A percentile compares a stretch with the other conserved stretches of the same genome.
phyloP scores from a whole-genome alignment of 805 yeast species.

The Kluyveromyces dobzhanskii region DNA sequence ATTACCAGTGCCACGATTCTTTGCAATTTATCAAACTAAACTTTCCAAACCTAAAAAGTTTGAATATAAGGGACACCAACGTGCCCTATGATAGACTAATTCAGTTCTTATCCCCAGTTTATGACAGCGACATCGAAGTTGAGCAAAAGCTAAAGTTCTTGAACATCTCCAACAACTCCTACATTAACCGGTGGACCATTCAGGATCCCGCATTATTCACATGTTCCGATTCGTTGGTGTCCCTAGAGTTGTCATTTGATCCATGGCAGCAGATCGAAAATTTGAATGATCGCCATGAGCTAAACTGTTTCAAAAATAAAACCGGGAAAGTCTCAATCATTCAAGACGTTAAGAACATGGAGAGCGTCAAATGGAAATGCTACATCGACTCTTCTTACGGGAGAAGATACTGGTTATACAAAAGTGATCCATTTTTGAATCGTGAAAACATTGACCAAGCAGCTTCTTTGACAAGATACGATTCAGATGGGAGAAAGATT shows the following conservation, averaged over 20 bases:
- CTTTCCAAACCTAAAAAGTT: conserved; percentile 31
- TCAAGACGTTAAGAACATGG: conserved; percentile 16
- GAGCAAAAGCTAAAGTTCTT: conserved; percentile 39
- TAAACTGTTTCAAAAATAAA: conserved; percentile 13
- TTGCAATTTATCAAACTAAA: conserved; percentile 33
- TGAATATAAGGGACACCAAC: conserved; percentile 30
- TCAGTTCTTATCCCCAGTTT: conserved; percentile 26
- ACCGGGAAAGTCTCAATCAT: conserved; percentile 14
- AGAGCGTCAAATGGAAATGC: conserved; percentile 26
- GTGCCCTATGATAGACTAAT: conserved; percentile 28
- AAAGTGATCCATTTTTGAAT: conserved; percentile 30
- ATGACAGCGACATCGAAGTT: conserved; percentile 14
- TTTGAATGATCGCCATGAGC: conserved; percentile 20
- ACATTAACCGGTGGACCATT: conserved; percentile 51
- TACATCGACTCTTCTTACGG: conserved; percentile 40
- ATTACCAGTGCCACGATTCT: conserved; percentile 26
- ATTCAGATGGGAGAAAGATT: conserved; percentile 57
- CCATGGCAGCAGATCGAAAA: conserved; percentile 30
- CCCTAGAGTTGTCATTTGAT: conserved; percentile 60
- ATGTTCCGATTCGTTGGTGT: conserved; percentile 41
- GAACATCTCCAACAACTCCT: conserved; percentile 58
- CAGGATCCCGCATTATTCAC: conserved; percentile 40
- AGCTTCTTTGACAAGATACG: conserved; percentile 45
- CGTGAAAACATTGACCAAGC: conserved; percentile 27
- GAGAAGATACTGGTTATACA: conserved; percentile 74